phyloP scores from a whole-genome alignment of 805 yeast species.

The Jamesozyma gamospora region DNA sequence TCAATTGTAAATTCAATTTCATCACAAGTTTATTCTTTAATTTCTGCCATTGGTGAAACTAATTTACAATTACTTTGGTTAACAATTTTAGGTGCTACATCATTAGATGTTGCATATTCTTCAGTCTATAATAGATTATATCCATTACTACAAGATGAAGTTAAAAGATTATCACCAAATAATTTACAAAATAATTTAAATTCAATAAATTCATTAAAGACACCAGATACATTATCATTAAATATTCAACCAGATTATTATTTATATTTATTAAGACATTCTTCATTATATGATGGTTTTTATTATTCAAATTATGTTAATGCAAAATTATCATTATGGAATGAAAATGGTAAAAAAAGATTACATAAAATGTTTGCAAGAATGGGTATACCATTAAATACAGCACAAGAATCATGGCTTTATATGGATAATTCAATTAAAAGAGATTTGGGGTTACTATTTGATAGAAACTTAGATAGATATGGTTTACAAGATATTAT shows the following conservation, averaged over 20 bases:
- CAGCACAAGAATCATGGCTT: slow-evolving; percentile 88
- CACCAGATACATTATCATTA: slow-evolving; percentile 39
- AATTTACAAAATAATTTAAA: slow-evolving; percentile 12
- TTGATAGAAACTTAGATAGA: slow-evolving; percentile 56
- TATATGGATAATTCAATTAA: slow-evolving; percentile 79
- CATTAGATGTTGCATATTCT: slow-evolving; percentile 65
- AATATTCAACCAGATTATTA: slow-evolving; percentile 76
- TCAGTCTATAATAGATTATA: slow-evolving; percentile 60
- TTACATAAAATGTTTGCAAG: slow-evolving; percentile 87
- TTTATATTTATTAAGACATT: slow-evolving; percentile 77
- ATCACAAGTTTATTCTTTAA: slow-evolving; percentile 66
- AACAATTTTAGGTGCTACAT: slow-evolving; percentile 77
- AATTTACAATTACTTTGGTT: slow-evolving; percentile 66
- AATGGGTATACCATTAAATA: slow-evolving; percentile 86
- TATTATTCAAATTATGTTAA: slow-evolving; percentile 85
- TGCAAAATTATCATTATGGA: slow-evolving; percentile 79
- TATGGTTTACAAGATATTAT: slow-evolving; percentile 78
- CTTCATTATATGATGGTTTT: slow-evolving; percentile 87
- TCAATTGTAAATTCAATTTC: slow-evolving; percentile 66
- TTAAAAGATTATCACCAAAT: slow-evolving; percentile 48
- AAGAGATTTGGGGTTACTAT: slow-evolving; percentile 56
- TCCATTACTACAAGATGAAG: slow-evolving; percentile 77
- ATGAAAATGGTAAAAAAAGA: slow-evolving; percentile 79
- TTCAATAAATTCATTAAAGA: slow-evolving; percentile 13
- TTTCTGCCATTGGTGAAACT: slow-evolving; percentile 78